Base-by-base conservation (phyloP, 108 stramenopile genomes). In the Conticribra weissflogii region DNA sequence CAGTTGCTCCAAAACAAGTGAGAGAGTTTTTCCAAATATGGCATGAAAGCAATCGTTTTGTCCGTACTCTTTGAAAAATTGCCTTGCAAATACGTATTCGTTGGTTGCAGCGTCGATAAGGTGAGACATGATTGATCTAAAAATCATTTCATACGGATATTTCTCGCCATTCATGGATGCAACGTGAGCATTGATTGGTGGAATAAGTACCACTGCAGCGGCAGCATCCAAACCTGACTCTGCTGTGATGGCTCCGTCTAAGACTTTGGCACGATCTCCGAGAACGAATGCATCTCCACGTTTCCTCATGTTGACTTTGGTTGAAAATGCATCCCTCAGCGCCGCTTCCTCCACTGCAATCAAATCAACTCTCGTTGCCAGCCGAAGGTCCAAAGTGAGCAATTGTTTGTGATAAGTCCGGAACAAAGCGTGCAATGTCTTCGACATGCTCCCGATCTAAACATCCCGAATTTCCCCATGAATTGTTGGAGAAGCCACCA, bases 51-150 rank as follows among this genome's bases (percentile, higher is more conserved):
- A 85, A 67, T 97, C 96, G 81, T 72, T 66, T 54, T 72, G 78
- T 29, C 76, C 65, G 12, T 69, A 59, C 27, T 85, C 86, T 79
- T 96, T 85, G 75, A 99, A 98, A 67, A 99, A 98, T 57, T 97
- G 96, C 8, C 93, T 68, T 22, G 86, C 80, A 71, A 99, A 98
- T 21, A 98, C 92, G 72, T 94, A 93, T 70, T 99, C 99, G 66
- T 96, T 96, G 4, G 97, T 97, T 9, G 97, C 98, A 14, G 96
- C 90, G 82, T 99, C 97, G 46, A 97, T 85, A 45, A 99, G 85
- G 66, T 99, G 99, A 59, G 91, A 91, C 74, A 98, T 76, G 33
- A 97, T 70, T 19, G 92, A 93, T 23, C 98, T 86, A 66, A 98
- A 87, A 19, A 99, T 77, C 48, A 88, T 96, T 78, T 99, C 99